phyloP scores from a whole-genome alignment of 345 rosid genomes.

The Erucastrum elatum region DNA sequence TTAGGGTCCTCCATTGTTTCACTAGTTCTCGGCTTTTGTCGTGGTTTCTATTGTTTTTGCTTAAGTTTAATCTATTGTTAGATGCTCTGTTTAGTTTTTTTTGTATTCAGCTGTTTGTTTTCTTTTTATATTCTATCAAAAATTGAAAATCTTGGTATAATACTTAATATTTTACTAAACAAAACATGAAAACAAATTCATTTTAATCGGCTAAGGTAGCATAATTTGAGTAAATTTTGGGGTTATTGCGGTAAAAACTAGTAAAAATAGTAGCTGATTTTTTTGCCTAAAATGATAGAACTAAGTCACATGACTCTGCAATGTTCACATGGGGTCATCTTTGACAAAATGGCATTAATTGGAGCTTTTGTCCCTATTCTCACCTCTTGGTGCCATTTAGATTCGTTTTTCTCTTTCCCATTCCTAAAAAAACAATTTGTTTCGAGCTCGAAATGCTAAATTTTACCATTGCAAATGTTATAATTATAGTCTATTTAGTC shows the following conservation, averaged over 20 bases:
- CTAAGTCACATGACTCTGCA: constrained; percentile 39
- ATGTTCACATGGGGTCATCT: constrained; percentile 44
- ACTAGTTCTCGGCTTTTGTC: too few species aligned
- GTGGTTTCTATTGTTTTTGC: too few species aligned
- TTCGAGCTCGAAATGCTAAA: background rate
- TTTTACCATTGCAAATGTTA: constrained; percentile 1
- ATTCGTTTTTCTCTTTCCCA: constrained; percentile 21
- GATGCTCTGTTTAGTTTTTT: too few species aligned
- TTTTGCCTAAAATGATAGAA: constrained; percentile 33
- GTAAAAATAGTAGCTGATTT: constrained; percentile 1
- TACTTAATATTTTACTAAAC: too few species aligned
- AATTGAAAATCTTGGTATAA: too few species aligned
- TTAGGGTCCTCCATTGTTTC: too few species aligned
- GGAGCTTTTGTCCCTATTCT: constrained; percentile 36
- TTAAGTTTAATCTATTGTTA: too few species aligned
- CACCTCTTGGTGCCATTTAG: constrained; percentile 23
- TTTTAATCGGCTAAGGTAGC: background rate
- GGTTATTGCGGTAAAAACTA: constrained; percentile 11
- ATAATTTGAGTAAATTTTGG: constrained; percentile 14
- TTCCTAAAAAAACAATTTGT: constrained; percentile 9
- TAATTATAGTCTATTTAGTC: background rate
- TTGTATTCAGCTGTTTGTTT: too few species aligned
- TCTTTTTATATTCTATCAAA: too few species aligned
- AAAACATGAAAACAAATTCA: background rate
- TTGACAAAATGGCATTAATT: constrained; percentile 41